Conservation (phyloP, 805 yeast genomes). For the Kodamaea sagamina region DNA sequence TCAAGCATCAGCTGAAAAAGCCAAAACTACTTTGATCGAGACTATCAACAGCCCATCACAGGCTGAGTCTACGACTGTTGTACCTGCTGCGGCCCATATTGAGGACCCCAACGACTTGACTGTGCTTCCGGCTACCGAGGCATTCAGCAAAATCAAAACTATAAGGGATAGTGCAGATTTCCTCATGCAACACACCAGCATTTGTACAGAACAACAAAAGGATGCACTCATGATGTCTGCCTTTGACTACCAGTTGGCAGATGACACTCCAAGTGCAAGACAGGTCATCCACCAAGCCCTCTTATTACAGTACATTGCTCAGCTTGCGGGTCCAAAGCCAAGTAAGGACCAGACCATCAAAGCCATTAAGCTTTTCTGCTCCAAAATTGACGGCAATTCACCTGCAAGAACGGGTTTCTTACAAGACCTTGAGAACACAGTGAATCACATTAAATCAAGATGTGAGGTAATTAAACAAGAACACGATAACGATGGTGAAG, state of each 20-base stretch:
- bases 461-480: constrained; percentile 67
- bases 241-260: constrained; percentile 75
- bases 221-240: constrained; percentile 93
- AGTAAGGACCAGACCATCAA: constrained; percentile 34
- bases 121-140: constrained; percentile 54
- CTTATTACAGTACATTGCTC: constrained; percentile 69
- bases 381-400: constrained; percentile 52
- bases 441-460: constrained; percentile 71
- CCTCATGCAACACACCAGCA: constrained; percentile 60
- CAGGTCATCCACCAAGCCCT: constrained; percentile 80
- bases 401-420: constrained; percentile 72
- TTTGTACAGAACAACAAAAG: constrained; percentile 80
- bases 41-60: constrained; percentile 30
- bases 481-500: constrained; percentile 40
- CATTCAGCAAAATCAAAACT: constrained; percentile 59
- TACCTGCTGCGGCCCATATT: constrained; percentile 12
- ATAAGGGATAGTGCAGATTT: constrained; percentile 52
- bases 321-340: constrained; percentile 38
- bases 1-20: constrained; percentile 15
- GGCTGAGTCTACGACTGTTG: background rate
- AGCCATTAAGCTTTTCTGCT: constrained; percentile 65
- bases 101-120: constrained; percentile 11
- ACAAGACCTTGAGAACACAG: constrained; percentile 74
- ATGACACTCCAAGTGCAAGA: constrained; percentile 53
- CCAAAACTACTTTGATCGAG: constrained; percentile 21